Conservation (phyloP, 1,284 basidiomycete genomes). For the Rugosomyces carneus region DNA sequence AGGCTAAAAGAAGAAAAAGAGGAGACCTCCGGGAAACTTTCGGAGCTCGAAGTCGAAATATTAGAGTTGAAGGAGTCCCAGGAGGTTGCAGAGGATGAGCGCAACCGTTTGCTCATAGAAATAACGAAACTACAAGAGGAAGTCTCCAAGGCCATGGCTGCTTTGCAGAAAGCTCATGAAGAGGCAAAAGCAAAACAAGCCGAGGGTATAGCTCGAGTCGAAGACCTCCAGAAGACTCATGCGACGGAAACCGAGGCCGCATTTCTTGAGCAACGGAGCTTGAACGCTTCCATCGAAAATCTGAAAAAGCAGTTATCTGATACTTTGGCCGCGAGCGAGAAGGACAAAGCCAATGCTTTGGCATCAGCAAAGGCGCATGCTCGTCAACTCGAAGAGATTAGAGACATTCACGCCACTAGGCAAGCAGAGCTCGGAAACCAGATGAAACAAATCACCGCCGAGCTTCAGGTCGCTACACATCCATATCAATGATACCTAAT, state of each 20-base stretch:
- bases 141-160: slow-evolving; percentile 39
- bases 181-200: slow-evolving; percentile 46
- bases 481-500: slow-evolving; percentile 2
- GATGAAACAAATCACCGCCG: slow-evolving; percentile 47
- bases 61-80: slow-evolving; percentile 70
- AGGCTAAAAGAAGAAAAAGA: slow-evolving; percentile 63
- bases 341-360: slow-evolving; percentile 38
- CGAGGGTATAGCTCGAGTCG: slow-evolving; percentile 36
- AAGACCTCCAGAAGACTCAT: slow-evolving; percentile 39
- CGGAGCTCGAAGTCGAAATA: slow-evolving; percentile 73
- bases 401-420: slow-evolving; percentile 39
- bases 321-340: slow-evolving; percentile 41
- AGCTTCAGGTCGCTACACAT: slow-evolving; percentile 51
- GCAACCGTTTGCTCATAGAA: slow-evolving; percentile 37
- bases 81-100: slow-evolving; percentile 59
- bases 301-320: slow-evolving; percentile 41
- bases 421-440: slow-evolving; percentile 58
- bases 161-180: slow-evolving; percentile 45
- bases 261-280: slow-evolving; percentile 38
- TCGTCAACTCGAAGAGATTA: slow-evolving; percentile 43
- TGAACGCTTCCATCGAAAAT: slow-evolving; percentile 39
- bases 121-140: slow-evolving; percentile 50
- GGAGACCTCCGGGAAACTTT: slow-evolving; percentile 68
- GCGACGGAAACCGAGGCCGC: slow-evolving; percentile 40
- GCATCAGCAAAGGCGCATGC: slow-evolving; percentile 42